Evolutionary conservation across 352 stramenopile species (phyloP).

Genomic region (Pythium folliculosum): DNA sequence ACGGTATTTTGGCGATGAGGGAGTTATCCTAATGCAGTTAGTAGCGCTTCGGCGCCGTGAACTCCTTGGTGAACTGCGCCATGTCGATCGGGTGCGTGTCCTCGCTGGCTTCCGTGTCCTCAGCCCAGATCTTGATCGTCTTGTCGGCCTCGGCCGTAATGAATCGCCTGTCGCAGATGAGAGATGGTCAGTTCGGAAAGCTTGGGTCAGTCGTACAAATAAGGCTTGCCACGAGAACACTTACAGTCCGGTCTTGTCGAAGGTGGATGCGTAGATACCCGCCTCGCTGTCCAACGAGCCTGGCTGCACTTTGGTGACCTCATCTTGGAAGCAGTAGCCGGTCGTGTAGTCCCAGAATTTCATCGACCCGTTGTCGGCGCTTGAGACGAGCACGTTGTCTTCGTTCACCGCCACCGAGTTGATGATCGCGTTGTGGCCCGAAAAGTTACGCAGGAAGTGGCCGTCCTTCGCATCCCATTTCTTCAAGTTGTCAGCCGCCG

Average conservation of each 20-base stretch:
- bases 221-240: constrained; percentile 21
- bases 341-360: constrained; percentile 99
- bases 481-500: constrained; percentile 97
- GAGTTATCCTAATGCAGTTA: constrained; percentile 34
- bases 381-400: constrained; percentile 96
- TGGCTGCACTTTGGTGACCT: constrained; percentile 92
- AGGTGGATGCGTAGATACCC: constrained; percentile 95
- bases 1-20: constrained; percentile 4
- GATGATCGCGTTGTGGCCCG: constrained; percentile 97
- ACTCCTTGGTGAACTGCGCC: constrained; percentile 95
- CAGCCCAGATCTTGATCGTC: constrained; percentile 99
- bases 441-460: constrained; percentile 96
- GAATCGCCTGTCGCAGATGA: constrained; percentile 78
- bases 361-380: constrained; percentile 97
- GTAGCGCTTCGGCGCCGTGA: constrained; percentile 81
- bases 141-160: constrained; percentile 99
- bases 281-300: constrained; percentile 98
- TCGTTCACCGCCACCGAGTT: constrained; percentile 99
- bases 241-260: constrained; percentile 96
- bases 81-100: constrained; percentile 98
- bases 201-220: background rate
- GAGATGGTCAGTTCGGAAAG: background rate
- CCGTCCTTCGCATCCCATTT: constrained; percentile 98
- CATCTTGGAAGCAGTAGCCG: constrained; percentile 97
- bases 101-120: constrained; percentile 94